A percentile compares a stretch with the other conserved stretches of the same genome.
phyloP scores from a whole-genome alignment of 192 early-diverging fungal genomes.

The Rhizophagus prolifer region DNA sequence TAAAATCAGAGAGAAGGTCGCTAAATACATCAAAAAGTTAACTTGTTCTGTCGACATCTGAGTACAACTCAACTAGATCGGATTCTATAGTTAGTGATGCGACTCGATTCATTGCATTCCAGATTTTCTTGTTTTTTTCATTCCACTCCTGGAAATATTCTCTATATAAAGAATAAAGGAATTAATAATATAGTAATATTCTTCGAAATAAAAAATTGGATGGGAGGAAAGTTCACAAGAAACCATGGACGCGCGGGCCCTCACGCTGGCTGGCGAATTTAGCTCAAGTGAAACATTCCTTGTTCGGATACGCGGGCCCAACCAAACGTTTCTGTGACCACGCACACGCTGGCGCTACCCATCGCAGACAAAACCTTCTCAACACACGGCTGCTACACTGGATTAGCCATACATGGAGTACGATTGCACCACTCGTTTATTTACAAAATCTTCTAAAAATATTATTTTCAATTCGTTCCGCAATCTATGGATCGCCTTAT shows the following conservation, averaged over 20 bases:
- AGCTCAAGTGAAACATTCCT: constrained; percentile 25
- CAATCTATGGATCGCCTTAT: constrained; percentile 2
- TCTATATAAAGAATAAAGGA: constrained; percentile 29
- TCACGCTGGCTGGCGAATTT: constrained; percentile 24
- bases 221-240: constrained; percentile 30
- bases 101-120: constrained; percentile 18
- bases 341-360: constrained; percentile 32
- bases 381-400: constrained; percentile 27
- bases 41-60: constrained; percentile 19
- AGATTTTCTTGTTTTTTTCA: constrained; percentile 30
- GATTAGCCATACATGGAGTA: constrained; percentile 32
- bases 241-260: constrained; percentile 6
- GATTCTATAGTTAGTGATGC: constrained; percentile 27
- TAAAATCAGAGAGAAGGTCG: background rate
- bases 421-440: constrained; percentile 8
- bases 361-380: constrained; percentile 21
- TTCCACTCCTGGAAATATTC: constrained; percentile 6
- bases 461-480: constrained; percentile 26
- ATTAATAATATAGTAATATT: constrained; percentile 23
- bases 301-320: constrained; percentile 1
- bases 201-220: background rate
- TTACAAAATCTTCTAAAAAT: constrained; percentile 7
- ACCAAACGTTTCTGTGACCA: constrained; percentile 28
- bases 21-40: constrained; percentile 15
- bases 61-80: constrained; percentile 21